Base-by-base conservation (phyloP, 2,329 filamentous ascomycete genomes). In the Microdochium paspali region DNA sequence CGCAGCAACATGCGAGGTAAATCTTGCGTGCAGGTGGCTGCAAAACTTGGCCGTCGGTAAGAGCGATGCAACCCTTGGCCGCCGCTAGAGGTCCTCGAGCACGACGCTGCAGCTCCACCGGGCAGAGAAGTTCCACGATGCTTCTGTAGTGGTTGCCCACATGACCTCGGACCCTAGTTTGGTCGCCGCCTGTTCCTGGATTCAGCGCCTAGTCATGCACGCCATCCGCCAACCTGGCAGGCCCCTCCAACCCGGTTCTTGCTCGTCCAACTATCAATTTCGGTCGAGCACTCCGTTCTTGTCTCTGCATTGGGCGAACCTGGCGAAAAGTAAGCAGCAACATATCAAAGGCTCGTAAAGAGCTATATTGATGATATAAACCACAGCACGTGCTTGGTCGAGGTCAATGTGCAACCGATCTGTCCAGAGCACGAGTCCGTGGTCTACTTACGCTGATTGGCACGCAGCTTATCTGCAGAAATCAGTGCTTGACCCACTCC, bases 121-220 rank as follows among this genome's bases (percentile, higher is more conserved):
- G 13, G 10, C 10, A 12, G 13, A 40, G 12, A 21, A 18, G 6
- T 15, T 20, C 35, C 35, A 40, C 35, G 18, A 40, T 18, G 35
- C 35, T 40, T 18, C 35, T 20, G 35, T 40, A 20, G 15, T 40
- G 35, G 35, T 40, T 40, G 35, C 35, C 35, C 35, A 40, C 35
- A 40, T 40, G 35, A 40, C 35, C 35, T 40, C 35, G 35, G 35
- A 40, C 35, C 35, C 35, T 40, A 40, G 35, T 40, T 40, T 40
- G 12, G 35, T 40, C n/a, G 35, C 35, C 35, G 35, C 35, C 35
- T 10, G 35, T 40, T 21, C 35, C 35, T 40, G 35, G 35, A 21
- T 40, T 21, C 23, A 21, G 35, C 35, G 35, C 35, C 18, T 18
- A 5, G 23, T 40, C 20, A 40, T 40, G 35, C 18, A 21, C 35